Evolutionary conservation across 2,329 filamentous ascomycete species (phyloP).

Genomic region (Ophiostoma perfectum): DNA sequence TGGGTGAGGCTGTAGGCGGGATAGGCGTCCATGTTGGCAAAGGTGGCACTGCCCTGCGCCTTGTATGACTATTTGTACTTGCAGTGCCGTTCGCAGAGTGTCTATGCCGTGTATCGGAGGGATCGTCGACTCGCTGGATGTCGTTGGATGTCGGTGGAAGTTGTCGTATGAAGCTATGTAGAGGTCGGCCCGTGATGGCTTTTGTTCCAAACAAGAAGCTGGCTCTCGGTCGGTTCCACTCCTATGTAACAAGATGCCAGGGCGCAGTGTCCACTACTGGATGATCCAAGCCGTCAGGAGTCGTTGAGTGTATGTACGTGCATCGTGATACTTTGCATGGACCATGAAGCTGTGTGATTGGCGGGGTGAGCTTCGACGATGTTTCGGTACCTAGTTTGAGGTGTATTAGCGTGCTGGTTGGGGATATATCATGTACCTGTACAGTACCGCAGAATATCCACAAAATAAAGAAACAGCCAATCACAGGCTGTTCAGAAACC

Average conservation of each 20-base stretch:
- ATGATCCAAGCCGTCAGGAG: background rate
- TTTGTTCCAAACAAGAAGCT: background rate
- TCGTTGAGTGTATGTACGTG: background rate
- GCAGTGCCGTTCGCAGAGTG: background rate
- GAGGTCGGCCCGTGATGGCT: background rate
- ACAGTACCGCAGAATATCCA: background rate
- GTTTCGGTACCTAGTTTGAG: background rate
- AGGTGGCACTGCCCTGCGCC: background rate
- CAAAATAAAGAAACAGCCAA: background rate
- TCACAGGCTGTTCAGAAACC: background rate
- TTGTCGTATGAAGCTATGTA: background rate
- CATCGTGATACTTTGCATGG: background rate
- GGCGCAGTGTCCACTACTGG: background rate
- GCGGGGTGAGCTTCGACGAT: constrained; percentile 6
- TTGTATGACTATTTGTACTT: background rate
- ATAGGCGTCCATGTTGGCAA: constrained; percentile 65
- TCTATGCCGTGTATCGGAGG: background rate
- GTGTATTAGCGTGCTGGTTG: background rate
- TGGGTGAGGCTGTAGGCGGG: constrained; percentile 74
- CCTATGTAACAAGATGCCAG: background rate
- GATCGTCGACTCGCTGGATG: background rate
- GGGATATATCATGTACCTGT: background rate
- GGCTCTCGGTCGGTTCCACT: background rate
- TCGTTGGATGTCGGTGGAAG: too few species aligned
- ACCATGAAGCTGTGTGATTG: constrained; percentile 19